These are phyloP conservation scores for Suhomyces sp. DNA, from an alignment of 805 yeast genomes.

Conservation along the genomic window DNA sequence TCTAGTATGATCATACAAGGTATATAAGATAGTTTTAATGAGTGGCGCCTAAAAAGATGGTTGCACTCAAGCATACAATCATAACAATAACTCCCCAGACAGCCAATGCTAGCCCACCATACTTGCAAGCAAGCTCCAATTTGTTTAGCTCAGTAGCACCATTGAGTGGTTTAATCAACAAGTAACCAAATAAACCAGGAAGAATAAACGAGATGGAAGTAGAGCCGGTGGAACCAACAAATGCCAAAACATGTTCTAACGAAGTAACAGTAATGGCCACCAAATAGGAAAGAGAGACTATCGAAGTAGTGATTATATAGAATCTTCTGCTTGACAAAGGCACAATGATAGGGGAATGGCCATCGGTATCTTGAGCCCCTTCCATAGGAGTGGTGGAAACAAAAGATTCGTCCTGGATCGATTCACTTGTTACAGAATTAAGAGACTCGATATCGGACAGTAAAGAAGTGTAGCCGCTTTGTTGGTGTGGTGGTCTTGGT, in stretches of 20 bases:
- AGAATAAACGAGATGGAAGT: conserved; percentile 73
- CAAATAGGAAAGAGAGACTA: conserved; percentile 48
- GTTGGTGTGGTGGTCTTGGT: conserved; percentile 14
- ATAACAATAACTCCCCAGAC: conserved; percentile 56
- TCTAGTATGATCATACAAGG: no score
- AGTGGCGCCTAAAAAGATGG: conserved; percentile 41
- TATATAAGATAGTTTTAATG: conserved; percentile 11
- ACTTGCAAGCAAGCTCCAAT: conserved; percentile 32
- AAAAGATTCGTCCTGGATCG: conserved; percentile 34
- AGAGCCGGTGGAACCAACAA: conserved; percentile 83
- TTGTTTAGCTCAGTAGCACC: conserved; percentile 23
- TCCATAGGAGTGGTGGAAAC: conserved; percentile 45
- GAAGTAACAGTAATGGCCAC: conserved; percentile 60
- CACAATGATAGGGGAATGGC: conserved; percentile 46
- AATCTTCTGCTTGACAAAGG: conserved; percentile 49
- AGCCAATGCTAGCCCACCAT: conserved; percentile 42
- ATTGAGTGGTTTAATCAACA: conserved; percentile 42
- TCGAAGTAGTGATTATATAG: conserved; percentile 44
- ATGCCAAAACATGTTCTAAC: conserved; percentile 64
- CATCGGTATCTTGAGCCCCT: conserved; percentile 46
- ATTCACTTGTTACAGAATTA: conserved; percentile 15
- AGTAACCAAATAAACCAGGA: conserved; percentile 75
- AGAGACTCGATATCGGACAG: conserved; percentile 25
- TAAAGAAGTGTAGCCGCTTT: conserved; percentile 27
- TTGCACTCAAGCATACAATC: conserved; percentile 52